Evolutionary conservation across 2,329 filamentous ascomycete genomes (phyloP).

Genomic region (Xylaria sp.): DNA sequence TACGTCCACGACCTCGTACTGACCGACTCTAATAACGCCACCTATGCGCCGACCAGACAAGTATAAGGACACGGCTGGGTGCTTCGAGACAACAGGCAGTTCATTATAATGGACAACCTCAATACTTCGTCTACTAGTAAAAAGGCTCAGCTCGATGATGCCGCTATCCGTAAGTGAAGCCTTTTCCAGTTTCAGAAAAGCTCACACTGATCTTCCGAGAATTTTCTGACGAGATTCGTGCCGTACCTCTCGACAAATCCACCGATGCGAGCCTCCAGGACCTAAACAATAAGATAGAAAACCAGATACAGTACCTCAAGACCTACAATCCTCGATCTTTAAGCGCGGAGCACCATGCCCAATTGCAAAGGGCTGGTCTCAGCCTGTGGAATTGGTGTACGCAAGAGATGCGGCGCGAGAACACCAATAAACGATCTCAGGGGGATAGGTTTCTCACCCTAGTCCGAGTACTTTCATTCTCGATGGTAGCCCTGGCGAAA

Average conservation of each 20-base stretch:
- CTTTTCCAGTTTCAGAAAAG: neutral
- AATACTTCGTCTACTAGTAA: constrained; percentile 22
- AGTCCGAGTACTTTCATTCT: constrained; percentile 69
- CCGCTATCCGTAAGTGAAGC: constrained; percentile 30
- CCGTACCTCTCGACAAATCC: constrained; percentile 45
- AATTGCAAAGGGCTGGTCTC: constrained; percentile 67
- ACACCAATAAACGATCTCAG: constrained; percentile 37
- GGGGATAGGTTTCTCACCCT: constrained; percentile 52
- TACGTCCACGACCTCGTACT: neutral
- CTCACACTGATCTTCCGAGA: constrained; percentile 37
- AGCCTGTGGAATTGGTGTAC: constrained; percentile 76
- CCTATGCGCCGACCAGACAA: constrained; percentile 4
- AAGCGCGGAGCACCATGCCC: constrained; percentile 50
- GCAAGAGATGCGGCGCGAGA: constrained; percentile 56
- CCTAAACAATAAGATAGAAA: constrained; percentile 56
- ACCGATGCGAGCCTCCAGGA: constrained; percentile 46
- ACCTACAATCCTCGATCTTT: constrained; percentile 50
- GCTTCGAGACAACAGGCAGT: neutral
- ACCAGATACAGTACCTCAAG: constrained; percentile 52
- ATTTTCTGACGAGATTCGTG: constrained; percentile 46
- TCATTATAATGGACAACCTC: constrained; percentile 27
- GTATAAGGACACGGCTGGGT: neutral
- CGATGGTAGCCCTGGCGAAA: constrained; percentile 71
- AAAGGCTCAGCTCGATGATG: constrained; percentile 26
- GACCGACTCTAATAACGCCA: constrained; percentile 7